Base-by-base conservation (phyloP, 176 grass and related monocot species). In the Aegilops speltoides region DNA sequence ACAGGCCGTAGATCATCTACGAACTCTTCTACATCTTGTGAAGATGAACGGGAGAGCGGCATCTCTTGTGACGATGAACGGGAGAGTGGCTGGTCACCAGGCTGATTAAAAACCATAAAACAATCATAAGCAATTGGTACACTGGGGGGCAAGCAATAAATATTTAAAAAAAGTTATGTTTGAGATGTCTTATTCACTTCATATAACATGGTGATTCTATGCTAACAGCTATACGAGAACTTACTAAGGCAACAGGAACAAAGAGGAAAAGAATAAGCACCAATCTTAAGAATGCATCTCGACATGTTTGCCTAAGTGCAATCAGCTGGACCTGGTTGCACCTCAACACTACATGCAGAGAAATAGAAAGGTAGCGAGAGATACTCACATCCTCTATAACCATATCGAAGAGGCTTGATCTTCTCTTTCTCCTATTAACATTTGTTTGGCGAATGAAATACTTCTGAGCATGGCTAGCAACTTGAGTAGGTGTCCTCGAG, bases 391-490 rank as follows among this genome's bases (percentile, higher is more conserved):
- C 87, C 63, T 89, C 43, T 10, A 91, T 83, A 36, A 87, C 84
- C 80, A 94, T 87, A 82, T 94, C 92, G 7, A 94, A 91, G 65
- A 94, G 92, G 87, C 92, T 94, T 82, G 84, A 74, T 89, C 87
- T 89, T 85, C 84, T 94, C 84, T 89, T 94, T 82, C 89, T 91
- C 65, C 81, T 87, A 78, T 71, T 85, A 48, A 43, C 67, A 76
- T 85, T 94, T 48, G 87, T 78, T 82, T 91, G 89, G 62, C 89
- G 92, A 84, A 91, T 91, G 75, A 91, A 94, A 84, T 89, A 94
- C 28, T 94, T 94, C 71, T 94, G 89, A 13, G 92, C 92, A 87
- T 94, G 92, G 84, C 92, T 91, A 60, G 92, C 92, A 78, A 94
- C 92, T 87, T 94, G 89, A 81, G 92, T 94, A 82, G 89, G 89